Percentiles rank a stretch among this genome's conserved stretches.
Conservation (phyloP, 2,329 filamentous ascomycete genomes). For the Pestalotiopsis fici region DNA sequence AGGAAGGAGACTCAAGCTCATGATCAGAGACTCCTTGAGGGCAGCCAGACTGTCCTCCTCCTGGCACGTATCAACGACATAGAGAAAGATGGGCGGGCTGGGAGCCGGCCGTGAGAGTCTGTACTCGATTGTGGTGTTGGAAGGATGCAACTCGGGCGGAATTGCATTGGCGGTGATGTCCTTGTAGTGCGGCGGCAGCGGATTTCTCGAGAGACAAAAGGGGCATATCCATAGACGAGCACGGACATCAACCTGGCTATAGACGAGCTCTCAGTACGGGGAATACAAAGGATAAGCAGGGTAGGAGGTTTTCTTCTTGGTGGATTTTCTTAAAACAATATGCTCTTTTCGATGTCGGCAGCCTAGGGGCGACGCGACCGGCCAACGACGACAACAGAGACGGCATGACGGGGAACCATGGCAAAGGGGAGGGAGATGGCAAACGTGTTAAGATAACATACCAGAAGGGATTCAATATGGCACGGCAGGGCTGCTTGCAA, state of each 20-base stretch:
- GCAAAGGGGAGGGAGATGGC: too few species aligned
- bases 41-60: slow-evolving; percentile 83
- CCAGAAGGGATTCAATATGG: slow-evolving; percentile 97
- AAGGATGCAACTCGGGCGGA: slow-evolving; percentile 78
- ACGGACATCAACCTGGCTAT: slow-evolving; percentile 79
- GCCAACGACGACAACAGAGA: too few species aligned
- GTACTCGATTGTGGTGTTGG: slow-evolving; percentile 90
- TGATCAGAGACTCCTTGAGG: slow-evolving; percentile 82
- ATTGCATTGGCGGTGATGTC: slow-evolving; percentile 84
- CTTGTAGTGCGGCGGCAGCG: slow-evolving; percentile 83
- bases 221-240: slow-evolving; percentile 87
- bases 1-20: slow-evolving; percentile 80
- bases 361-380: too few species aligned
- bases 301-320: not conserved
- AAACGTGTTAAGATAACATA: slow-evolving; percentile 42
- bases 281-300: not conserved
- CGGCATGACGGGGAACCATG: too few species aligned
- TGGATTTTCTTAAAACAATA: too few species aligned
- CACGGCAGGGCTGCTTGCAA: slow-evolving; percentile 94
- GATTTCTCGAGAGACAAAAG: slow-evolving; percentile 83
- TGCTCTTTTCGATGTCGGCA: too few species aligned
- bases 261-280: not conserved
- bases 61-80: slow-evolving; percentile 86
- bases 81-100: slow-evolving; percentile 83
- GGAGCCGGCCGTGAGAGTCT: slow-evolving; percentile 78